Evolutionary conservation across 1,284 basidiomycete genomes (phyloP), one percentile per base, ranked within the genome.

Genomic region (Trametes hirsuta): DNA sequence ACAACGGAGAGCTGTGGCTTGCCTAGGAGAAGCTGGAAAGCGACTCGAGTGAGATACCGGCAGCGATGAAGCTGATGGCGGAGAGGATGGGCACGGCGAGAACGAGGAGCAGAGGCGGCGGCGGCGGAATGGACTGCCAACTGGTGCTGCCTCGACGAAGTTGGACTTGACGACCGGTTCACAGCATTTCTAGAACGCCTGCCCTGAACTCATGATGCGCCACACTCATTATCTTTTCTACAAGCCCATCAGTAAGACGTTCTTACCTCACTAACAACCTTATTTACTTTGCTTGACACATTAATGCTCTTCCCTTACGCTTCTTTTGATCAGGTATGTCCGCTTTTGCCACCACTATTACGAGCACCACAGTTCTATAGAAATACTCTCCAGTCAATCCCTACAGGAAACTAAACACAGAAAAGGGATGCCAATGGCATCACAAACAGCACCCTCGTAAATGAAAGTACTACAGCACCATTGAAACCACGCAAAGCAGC

Each of bases 111-210:
- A 49, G 58, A 45, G 37, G 30, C 36, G 42, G 49, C 56, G 44
- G 61, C 59, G 62, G 55, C 18, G 18, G 18, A 18, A 52, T 52
- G 51, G 62, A 65, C 60, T 62, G 63, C 60, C 63, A 62, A 58
- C 56, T 58, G 25, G 55, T 47, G 64, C 59, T 66, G 18, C 18
- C 59, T 65, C 68, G 66, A 63, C 60, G 55, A 66, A 66, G 68
- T 67, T 65, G 61, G 62, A 63, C 68, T 66, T 69, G 62, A 69
- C 68, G 61, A 68, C 68, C 64, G 64, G 66, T 62, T 69, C 68
- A 69, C 64, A 58, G 67, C 68, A 62, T 65, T 62, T 62, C 66
- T 59, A 63, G 64, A 55, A 63, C 47, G 59, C 68, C 68, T 69
- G 68, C 68, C 68, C 68, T 69, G 65, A 69, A 69, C 64, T 54